phyloP scores from a whole-genome alignment of 805 yeast genomes.

The Kluyveromyces starmeri region DNA sequence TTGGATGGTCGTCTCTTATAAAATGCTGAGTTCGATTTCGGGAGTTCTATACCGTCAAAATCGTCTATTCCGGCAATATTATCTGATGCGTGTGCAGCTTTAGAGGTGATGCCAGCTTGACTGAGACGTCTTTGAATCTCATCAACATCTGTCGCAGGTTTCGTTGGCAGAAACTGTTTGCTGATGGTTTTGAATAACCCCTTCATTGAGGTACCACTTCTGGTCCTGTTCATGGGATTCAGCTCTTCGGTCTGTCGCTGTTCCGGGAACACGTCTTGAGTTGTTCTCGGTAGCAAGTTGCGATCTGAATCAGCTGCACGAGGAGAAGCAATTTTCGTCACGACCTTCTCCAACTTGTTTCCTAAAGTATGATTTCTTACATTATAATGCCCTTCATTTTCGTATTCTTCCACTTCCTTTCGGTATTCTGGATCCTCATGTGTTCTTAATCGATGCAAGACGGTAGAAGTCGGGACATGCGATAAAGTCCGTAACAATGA shows the following conservation, averaged over 20 bases:
- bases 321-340: constrained; percentile 17
- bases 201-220: background rate
- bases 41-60: constrained; percentile 14
- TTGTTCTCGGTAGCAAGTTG: constrained; percentile 15
- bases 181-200: constrained; percentile 15
- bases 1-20: constrained; percentile 1
- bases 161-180: constrained; percentile 12
- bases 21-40: constrained; percentile 6
- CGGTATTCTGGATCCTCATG: background rate
- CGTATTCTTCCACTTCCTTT: constrained; percentile 24
- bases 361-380: constrained; percentile 30
- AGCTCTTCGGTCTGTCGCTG: background rate
- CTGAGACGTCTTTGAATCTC: constrained; percentile 29
- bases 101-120: constrained; percentile 33
- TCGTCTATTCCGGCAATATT: constrained; percentile 39
- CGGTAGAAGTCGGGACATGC: background rate
- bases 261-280: constrained; percentile 20
- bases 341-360: constrained; percentile 26
- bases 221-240: background rate
- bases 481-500: background rate
- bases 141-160: constrained; percentile 16
- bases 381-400: constrained; percentile 22
- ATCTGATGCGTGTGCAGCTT: constrained; percentile 37
- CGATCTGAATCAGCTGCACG: constrained; percentile 6
- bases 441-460: background rate